Conservation (phyloP, 2,329 filamentous ascomycete species). For the Xylaria sp. region DNA sequence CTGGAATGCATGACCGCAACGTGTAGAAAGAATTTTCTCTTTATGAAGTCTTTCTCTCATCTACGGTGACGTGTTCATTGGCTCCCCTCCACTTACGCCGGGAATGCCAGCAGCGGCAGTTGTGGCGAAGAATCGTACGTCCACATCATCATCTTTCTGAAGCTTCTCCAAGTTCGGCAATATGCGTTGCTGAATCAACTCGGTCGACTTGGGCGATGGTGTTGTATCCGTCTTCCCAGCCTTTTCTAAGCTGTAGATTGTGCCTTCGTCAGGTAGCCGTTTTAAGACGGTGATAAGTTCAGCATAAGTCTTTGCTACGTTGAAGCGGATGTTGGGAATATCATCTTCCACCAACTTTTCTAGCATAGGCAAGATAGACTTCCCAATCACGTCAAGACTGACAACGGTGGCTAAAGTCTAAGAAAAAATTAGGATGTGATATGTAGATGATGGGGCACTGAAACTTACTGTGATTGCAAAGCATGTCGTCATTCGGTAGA, state of each 20-base stretch:
- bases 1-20: constrained; percentile 43
- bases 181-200: constrained; percentile 87
- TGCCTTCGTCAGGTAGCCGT: constrained; percentile 88
- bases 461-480: constrained; percentile 93
- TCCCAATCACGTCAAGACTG: constrained; percentile 90
- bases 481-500: constrained; percentile 99
- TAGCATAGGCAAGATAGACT: constrained; percentile 94
- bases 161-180: constrained; percentile 93
- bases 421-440: constrained; percentile 32
- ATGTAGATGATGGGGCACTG: neutral
- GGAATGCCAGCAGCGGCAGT: constrained; percentile 77
- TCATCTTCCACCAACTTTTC: constrained; percentile 93
- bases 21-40: constrained; percentile 42
- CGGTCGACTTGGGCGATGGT: constrained; percentile 77
- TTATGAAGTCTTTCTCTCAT: constrained; percentile 54
- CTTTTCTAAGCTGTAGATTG: constrained; percentile 86
- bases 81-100: constrained; percentile 64
- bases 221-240: constrained; percentile 66
- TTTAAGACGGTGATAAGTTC: constrained; percentile 92
- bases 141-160: constrained; percentile 96
- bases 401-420: constrained; percentile 95
- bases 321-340: constrained; percentile 99
- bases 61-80: constrained; percentile 75
- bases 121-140: constrained; percentile 97
- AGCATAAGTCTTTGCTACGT: constrained; percentile 97